Evolutionary conservation across 306 rosid genomes (phyloP), one percentile per base, ranked within the genome.

Genomic region (Casuarina glauca): DNA sequence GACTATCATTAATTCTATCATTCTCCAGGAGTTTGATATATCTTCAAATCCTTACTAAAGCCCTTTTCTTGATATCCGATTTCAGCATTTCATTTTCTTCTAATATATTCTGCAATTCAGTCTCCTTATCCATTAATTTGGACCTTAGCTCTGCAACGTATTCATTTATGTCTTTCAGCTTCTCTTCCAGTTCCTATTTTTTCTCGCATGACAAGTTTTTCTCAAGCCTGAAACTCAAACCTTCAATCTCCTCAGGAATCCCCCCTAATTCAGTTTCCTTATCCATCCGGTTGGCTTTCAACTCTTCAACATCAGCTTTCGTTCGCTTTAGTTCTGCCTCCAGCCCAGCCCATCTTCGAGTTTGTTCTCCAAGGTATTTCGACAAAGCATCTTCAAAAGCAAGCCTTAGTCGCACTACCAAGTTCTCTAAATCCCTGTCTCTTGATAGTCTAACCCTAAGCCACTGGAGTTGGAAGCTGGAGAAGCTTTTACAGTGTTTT

Each of bases 251-350:
- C 73, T 93, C 99, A 35, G 87, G 77, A 64, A 96, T 90, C 78
- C 94, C 82, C 80, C 93, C 98, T 75, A 93, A 75, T 79, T 96
- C 99, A 13, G 96, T 96, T 84, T 96, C 99, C 82, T 90, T 96
- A 48, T 96, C 99, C 99, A 96, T 91, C 52, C 93, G 73, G 73
- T 87, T 88, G 11, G 98, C 91, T 78, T 89, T 93, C 85, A 93
- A 83, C 43, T 91, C 98, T 69, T 96, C 98, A 57, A 93, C 73
- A 50, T 82, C 86, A 44, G 84, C 80, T 75, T 84, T 91, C 48
- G 75, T 82, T 83, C 73, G 84, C 67, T 81, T 80, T 73, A 92
- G 79, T 71, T 91, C 97, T 2, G 78, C 77, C 78, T 78, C 86
- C 52, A 95, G 82, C 75, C 85, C 88, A 50, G 81, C 74, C 70